Percentiles rank a stretch among this genome's conserved stretches.
These are phyloP conservation scores for Stephania japonica DNA, from an alignment of 164 flowering plant species.

Conservation along the genomic window DNA sequence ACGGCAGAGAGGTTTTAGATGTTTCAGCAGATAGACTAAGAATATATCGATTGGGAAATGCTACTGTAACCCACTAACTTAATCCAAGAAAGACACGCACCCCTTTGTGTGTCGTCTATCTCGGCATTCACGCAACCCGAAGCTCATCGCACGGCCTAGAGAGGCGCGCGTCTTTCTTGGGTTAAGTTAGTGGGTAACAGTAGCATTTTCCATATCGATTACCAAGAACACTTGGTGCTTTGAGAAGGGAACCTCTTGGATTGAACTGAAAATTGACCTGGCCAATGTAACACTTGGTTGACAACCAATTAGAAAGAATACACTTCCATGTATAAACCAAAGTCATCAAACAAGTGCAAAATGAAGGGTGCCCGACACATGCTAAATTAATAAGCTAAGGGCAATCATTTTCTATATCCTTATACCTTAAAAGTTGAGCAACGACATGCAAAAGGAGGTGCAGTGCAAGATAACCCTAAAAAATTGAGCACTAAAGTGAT, in stretches of 20 bases:
- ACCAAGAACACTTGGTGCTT: not conserved
- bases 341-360: not conserved
- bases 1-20: not conserved
- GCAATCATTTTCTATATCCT: not conserved
- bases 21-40: not conserved
- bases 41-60: too few relatives aligned
- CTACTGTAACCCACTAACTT: too few relatives aligned
- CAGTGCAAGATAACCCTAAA: not conserved
- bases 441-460: not conserved
- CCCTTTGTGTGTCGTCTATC: too few relatives aligned
- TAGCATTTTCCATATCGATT: too few relatives aligned
- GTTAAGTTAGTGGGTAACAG: too few relatives aligned
- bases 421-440: not conserved
- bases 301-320: not conserved
- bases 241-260: not conserved
- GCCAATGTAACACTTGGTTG: not conserved
- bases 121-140: too few relatives aligned
- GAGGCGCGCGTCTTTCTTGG: too few relatives aligned
- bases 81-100: too few relatives aligned
- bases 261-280: not conserved
- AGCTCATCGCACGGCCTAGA: too few relatives aligned
- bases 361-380: not conserved
- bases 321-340: not conserved
- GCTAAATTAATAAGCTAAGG: not conserved
- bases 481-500: not conserved